A percentile compares a stretch with the other conserved stretches of the same genome.
Conservation (phyloP, 2,329 filamentous ascomycete genomes). For the Alternaria gansuensis region DNA sequence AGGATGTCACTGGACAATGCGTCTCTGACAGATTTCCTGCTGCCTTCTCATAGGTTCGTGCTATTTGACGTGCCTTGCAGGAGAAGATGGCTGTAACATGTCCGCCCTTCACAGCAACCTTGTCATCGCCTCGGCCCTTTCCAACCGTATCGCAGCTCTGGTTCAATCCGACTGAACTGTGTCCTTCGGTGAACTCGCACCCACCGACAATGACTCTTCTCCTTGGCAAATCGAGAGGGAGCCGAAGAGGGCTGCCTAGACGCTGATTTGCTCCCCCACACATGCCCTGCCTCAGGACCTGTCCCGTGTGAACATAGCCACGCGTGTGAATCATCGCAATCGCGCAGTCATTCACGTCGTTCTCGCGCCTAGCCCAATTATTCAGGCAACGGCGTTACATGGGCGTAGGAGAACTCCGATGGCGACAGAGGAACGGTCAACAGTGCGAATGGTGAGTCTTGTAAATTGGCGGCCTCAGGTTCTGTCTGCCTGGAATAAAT, state of each 20-base stretch:
- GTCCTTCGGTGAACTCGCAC: slow-evolving; percentile 27
- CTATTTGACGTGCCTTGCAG: slow-evolving; percentile 43
- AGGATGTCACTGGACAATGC: slow-evolving; percentile 29
- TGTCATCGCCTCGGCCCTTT: slow-evolving; percentile 24
- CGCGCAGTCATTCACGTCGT: slow-evolving; percentile 36
- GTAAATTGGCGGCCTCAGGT: slow-evolving; percentile 44
- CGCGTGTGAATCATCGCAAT: slow-evolving; percentile 43
- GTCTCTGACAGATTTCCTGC: slow-evolving; percentile 22
- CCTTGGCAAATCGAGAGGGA: slow-evolving; percentile 11
- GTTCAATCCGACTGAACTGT: slow-evolving; percentile 25
- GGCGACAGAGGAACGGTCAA: slow-evolving; percentile 31
- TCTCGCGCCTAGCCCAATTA: slow-evolving; percentile 24
- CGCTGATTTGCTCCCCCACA: slow-evolving; percentile 26
- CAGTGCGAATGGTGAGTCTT: slow-evolving; percentile 10
- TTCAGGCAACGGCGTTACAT: slow-evolving; percentile 40
- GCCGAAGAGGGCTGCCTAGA: slow-evolving; percentile 34
- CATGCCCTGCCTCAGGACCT: slow-evolving; percentile 36
- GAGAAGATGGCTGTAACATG: slow-evolving; percentile 6
- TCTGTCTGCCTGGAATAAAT: slow-evolving; percentile 46
- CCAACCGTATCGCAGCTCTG: slow-evolving; percentile 23
- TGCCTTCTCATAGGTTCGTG: slow-evolving; percentile 29
- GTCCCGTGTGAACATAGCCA: slow-evolving; percentile 37
- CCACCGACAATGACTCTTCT: slow-evolving; percentile 38
- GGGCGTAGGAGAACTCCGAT: slow-evolving; percentile 40
- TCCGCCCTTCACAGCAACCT: slow-evolving; percentile 10